Conservation (phyloP, 2,329 filamentous ascomycete genomes). For the Exophiala viscosa region DNA sequence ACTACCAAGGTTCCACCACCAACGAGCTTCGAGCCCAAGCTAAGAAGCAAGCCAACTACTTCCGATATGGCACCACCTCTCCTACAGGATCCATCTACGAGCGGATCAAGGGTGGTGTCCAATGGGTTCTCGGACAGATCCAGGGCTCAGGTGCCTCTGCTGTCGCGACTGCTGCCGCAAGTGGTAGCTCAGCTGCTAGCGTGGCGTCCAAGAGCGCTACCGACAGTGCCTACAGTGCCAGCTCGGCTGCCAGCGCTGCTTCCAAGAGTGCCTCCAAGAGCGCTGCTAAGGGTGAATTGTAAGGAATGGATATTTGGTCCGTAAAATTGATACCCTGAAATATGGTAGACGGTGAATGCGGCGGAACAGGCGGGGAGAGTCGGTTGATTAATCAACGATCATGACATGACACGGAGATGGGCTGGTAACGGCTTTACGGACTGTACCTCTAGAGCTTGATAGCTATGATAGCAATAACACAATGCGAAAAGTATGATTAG, state of each 20-base stretch:
- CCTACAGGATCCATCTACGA: constrained; percentile 64
- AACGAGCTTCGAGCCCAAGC: constrained; percentile 69
- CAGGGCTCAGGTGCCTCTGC: constrained; percentile 36
- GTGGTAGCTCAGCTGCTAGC: constrained; percentile 23
- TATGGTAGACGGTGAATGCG: background rate
- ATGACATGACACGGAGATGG: constrained; percentile 1
- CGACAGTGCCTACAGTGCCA: background rate
- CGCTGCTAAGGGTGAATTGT: constrained; percentile 23
- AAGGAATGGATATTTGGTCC: constrained; percentile 2
- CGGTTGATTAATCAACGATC: constrained; percentile 4
- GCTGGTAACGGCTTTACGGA: constrained; percentile 2
- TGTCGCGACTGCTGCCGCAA: constrained; percentile 33
- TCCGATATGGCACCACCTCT: constrained; percentile 68
- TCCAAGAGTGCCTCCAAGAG: constrained; percentile 18
- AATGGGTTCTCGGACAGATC: constrained; percentile 48
- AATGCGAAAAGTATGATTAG: constrained; percentile 10
- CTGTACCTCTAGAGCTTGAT: constrained; percentile 22
- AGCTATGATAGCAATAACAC: constrained; percentile 21
- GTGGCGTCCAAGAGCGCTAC: constrained; percentile 8
- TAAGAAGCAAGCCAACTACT: constrained; percentile 70
- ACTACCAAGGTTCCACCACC: constrained; percentile 63
- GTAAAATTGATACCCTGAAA: constrained; percentile 4
- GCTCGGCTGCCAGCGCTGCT: constrained; percentile 4
- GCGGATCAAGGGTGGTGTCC: constrained; percentile 50
- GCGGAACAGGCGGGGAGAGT: background rate